Evolutionary conservation across 2,329 filamentous ascomycete genomes (phyloP).

Genomic region (Escovopsis weberi): DNA sequence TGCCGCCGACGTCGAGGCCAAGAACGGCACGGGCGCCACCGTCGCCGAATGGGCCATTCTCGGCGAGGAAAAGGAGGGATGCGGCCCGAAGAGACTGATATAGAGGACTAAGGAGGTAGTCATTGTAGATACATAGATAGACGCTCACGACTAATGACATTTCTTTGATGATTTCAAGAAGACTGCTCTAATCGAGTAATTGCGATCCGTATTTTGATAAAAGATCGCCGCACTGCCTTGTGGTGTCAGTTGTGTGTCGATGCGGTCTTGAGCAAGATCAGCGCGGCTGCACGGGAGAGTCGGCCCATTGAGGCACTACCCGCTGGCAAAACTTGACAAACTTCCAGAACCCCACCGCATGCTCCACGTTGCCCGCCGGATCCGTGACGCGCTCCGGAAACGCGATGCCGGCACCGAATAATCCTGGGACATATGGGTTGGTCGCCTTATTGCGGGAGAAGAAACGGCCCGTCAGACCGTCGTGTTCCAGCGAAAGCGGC

Average conservation of each 20-base stretch:
- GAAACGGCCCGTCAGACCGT: constrained; percentile 10
- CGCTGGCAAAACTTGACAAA: constrained; percentile 49
- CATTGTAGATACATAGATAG: too few species aligned
- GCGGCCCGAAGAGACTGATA: too few species aligned
- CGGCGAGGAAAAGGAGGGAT: background rate
- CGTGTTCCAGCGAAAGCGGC: constrained; percentile 32
- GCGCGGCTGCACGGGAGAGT: background rate
- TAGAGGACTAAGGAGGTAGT: too few species aligned
- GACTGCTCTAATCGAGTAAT: too few species aligned
- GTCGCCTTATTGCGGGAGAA: constrained; percentile 1
- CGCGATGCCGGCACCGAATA: constrained; percentile 49
- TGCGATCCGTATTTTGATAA: too few species aligned
- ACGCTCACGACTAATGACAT: too few species aligned
- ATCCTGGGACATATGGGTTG: constrained; percentile 28
- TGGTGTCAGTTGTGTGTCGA: too few species aligned
- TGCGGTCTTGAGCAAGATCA: too few species aligned
- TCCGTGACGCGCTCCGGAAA: constrained; percentile 47
- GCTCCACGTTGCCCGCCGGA: constrained; percentile 45
- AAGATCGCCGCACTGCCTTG: too few species aligned
- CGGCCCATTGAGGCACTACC: constrained; percentile 25
- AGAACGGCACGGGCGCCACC: constrained; percentile 9
- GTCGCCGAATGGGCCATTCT: constrained; percentile 10
- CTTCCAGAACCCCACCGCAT: constrained; percentile 49
- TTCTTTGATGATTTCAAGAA: too few species aligned
- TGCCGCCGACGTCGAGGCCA: constrained; percentile 2